Base-by-base conservation (phyloP, 257 asterid genomes). In the Ajuga chamaepitys region DNA sequence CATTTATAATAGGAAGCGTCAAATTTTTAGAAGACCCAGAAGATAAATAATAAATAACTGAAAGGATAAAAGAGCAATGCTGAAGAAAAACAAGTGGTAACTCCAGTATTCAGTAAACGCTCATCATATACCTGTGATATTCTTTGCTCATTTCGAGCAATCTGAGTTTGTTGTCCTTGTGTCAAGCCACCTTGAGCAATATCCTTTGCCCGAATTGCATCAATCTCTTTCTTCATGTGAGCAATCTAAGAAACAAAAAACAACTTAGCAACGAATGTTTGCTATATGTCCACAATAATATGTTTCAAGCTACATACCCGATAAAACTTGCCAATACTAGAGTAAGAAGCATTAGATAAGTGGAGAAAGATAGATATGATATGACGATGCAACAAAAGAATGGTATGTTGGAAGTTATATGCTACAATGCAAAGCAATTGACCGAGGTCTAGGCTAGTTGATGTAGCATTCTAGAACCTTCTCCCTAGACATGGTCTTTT, bases 161-260 rank as follows among this genome's bases (percentile, higher is more conserved):
- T 94, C 84, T 94, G 99, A 74, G 97, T 94, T 89, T 94, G 99
- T 13, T 94, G 97, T 40, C 99, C 97, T 74, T 94, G 99, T 10
- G 97, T 89, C 78, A 94, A 74, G 58, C 99, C 99, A 85, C 99
- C 99, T 85, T 94, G 99, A 79, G 97, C 67, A 80, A 94, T 94
- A 76, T 90, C 99, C 89, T 94, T 94, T 3, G 92, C 97, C 61
- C 99, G 91, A 64, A 94, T 94, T 60, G 99, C 96, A 79, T 94
- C 96, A 64, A 94, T 94, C 85, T 94, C 99, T 85, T 94, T 94
- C 81, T 90, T 94, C 99, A 94, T 94, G 81, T 94, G 97, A 76
- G 91, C 88, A 81, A 94, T 88, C 99, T 90, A 75, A 55, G 35
- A 51, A 64, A 58, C 11, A 14, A 5, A 52, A 32, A 52, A 44